Evolutionary conservation across 345 rosid species (phyloP).

Genomic region (Sisymbrium altissimum): DNA sequence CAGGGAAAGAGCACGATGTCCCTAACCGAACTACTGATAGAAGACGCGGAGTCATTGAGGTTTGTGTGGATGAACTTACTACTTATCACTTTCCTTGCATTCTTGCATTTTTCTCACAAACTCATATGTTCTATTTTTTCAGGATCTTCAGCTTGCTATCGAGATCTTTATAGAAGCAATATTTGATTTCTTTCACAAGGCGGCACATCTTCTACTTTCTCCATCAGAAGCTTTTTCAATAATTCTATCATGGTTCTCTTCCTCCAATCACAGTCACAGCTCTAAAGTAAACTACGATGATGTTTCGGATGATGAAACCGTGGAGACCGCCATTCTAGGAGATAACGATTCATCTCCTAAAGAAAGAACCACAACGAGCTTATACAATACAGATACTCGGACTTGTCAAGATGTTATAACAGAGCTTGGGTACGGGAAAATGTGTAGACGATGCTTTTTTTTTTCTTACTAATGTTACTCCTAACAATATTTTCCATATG

Average conservation of each 20-base stretch:
- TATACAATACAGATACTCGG: conserved; percentile 76
- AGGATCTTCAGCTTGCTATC: conserved; percentile 91
- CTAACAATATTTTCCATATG: not conserved
- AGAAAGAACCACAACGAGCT: conserved; percentile 45
- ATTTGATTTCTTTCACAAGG: conserved; percentile 72
- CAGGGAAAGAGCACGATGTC: conserved; percentile 55
- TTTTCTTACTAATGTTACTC: not conserved
- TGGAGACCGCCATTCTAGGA: conserved; percentile 54
- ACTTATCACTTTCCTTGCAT: not conserved
- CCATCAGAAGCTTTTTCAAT: conserved; percentile 53
- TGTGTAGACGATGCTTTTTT: not conserved
- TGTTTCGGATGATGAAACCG: conserved; percentile 31
- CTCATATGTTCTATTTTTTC: conserved; percentile 21
- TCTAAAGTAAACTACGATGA: conserved; percentile 25
- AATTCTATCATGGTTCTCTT: conserved; percentile 48
- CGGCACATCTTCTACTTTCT: conserved; percentile 70
- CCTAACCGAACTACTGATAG: conserved; percentile 70
- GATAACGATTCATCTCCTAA: conserved; percentile 47
- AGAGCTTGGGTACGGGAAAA: conserved; percentile 68
- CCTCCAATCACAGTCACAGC: conserved; percentile 20
- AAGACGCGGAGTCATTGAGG: conserved; percentile 98
- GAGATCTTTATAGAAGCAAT: conserved; percentile 74
- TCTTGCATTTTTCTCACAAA: not conserved
- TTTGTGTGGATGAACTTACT: conserved; percentile 25
- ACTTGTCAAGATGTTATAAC: conserved; percentile 95